Base-by-base conservation (phyloP, 225 moss, liverwort and hornwort species). In the Climacium dendroides region DNA sequence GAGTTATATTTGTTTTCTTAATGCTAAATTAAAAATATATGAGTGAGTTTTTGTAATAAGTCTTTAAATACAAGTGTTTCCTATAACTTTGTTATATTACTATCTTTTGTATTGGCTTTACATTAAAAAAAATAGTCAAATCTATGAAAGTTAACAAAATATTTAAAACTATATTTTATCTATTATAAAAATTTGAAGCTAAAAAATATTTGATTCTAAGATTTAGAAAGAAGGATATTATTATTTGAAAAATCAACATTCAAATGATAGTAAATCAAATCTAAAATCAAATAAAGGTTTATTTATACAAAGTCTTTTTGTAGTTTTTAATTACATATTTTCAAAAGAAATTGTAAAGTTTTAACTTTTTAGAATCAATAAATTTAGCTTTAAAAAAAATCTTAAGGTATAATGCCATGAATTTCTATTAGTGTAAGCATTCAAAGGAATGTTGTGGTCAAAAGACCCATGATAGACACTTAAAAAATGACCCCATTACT, bases 171-270 rank as follows among this genome's bases (percentile, higher is more conserved):
- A 22, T 5, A 0, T 6, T 50, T 53, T 23, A 15, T 35, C 5
- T n/a, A n/a, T 15, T 23, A n/a, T 3, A 76, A 23, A 35, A n/a
- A 23, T 13, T 75, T 35, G 6, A 76, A 24, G 5, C 23, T 53
- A 23, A 13, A 22, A 15, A 9, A 1, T 5, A 52, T 53, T 53
- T 23, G 14, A 23, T 53, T 75, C 2, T 75, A 23, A 35, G 3
- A 53, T 53, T 74, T 74, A 7, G 1, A 3, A 0, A 19, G 1
- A 20, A 5, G 1, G 1, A 34, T 20, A 50, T 74, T 1, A 18
- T 74, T 19, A 13, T 20, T 34, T 74, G 19, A 48, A 30, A 6
- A 19, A 6, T 73, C 19, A 30, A 19, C 1, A 48, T 48, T 2
- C 7, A 30, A 74, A 30, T 48, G 9, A 52, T 35, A 35, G 8